phyloP scores from a whole-genome alignment of 2,329 filamentous ascomycete genomes.

The Geoglossum cookeanum region DNA sequence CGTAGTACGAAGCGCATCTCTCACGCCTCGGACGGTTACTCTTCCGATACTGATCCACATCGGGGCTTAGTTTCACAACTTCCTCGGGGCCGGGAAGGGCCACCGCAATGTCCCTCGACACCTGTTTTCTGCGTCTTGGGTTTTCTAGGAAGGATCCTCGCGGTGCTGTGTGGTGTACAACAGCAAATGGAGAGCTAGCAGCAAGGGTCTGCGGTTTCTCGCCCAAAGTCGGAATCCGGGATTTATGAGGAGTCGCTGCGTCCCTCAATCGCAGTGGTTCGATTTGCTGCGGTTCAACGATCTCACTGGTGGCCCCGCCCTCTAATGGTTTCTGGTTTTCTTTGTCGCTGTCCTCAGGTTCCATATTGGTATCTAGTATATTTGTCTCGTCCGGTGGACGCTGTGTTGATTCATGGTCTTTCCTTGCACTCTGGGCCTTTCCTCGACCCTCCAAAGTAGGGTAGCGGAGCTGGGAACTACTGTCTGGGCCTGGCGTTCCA shows the following conservation, averaged over 20 bases:
- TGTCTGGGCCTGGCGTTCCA: neutral
- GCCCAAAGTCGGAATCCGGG: neutral
- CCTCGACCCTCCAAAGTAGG: neutral
- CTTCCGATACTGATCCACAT: conserved; percentile 4
- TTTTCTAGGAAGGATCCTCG: neutral
- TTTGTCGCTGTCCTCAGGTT: neutral
- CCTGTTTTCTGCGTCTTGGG: neutral
- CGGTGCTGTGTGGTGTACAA: neutral
- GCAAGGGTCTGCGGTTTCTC: neutral
- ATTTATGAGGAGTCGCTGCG: neutral
- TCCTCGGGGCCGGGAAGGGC: neutral
- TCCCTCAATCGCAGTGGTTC: neutral
- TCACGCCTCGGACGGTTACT: neutral
- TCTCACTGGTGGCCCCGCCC: neutral
- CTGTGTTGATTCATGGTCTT: neutral
- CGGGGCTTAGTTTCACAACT: neutral
- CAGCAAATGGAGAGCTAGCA: neutral
- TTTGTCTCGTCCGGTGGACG: neutral
- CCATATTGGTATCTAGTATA: neutral
- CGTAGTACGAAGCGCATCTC: conserved; percentile 1
- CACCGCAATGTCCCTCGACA: neutral
- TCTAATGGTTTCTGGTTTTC: neutral
- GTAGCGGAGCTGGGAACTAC: neutral
- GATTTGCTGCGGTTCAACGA: neutral
- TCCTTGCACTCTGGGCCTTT: neutral